Conservation (phyloP, 1,139 yeast species). For the Yamadazyma triangularis region DNA sequence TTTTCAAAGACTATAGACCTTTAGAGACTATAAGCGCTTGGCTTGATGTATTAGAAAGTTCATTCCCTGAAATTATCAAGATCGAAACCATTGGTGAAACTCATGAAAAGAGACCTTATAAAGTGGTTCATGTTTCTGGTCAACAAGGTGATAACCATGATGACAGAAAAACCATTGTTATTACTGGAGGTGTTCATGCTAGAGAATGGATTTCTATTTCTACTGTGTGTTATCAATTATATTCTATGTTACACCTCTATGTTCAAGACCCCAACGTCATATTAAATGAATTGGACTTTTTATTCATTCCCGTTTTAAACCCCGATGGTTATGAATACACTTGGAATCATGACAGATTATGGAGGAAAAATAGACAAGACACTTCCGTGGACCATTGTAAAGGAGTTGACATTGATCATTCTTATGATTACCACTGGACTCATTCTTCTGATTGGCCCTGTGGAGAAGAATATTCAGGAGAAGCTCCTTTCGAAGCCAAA, state of each 20-base stretch:
- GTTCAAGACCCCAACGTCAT: slow-evolving; percentile 34
- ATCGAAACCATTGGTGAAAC: slow-evolving; percentile 72
- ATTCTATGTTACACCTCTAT: slow-evolving; percentile 51
- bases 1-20: slow-evolving; percentile 70
- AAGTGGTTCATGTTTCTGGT: slow-evolving; percentile 59
- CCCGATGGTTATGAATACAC: slow-evolving; percentile 90
- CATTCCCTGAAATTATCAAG: slow-evolving; percentile 54
- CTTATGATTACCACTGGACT: slow-evolving; percentile 74
- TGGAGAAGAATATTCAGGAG: slow-evolving; percentile 80
- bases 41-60: slow-evolving; percentile 52
- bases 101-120: slow-evolving; percentile 65
- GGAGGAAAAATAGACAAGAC: slow-evolving; percentile 86
- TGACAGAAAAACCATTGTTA: slow-evolving; percentile 62
- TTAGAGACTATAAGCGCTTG: slow-evolving; percentile 67
- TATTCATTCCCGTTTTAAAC: slow-evolving; percentile 77
- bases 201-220: slow-evolving; percentile 87
- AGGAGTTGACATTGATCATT: slow-evolving; percentile 86
- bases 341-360: slow-evolving; percentile 75
- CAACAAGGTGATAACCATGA: slow-evolving; percentile 44
- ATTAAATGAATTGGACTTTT: slow-evolving; percentile 53
- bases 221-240: slow-evolving; percentile 60
- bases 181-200: slow-evolving; percentile 85
- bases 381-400: slow-evolving; percentile 63
- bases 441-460: slow-evolving; percentile 66
- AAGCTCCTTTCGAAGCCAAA: slow-evolving; percentile 66